These are phyloP conservation scores for Pythium plurisporium DNA, from an alignment of 352 stramenopile species.

Conservation along the genomic window DNA sequence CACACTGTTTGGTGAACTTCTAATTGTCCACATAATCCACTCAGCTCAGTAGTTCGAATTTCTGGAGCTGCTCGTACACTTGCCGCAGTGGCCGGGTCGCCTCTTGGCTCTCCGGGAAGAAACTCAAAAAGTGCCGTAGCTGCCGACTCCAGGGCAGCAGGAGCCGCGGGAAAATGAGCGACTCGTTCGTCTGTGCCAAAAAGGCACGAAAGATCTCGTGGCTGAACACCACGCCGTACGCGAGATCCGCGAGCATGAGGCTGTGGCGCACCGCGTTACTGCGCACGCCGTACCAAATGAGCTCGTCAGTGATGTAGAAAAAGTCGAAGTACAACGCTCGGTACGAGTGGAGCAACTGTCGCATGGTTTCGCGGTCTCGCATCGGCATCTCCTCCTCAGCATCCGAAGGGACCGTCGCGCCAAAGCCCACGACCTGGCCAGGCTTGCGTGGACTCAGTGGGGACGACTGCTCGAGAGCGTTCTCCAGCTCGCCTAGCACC, in stretches of 20 bases:
- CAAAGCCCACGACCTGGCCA: slow-evolving; percentile 4
- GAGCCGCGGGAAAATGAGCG: slow-evolving; percentile 51
- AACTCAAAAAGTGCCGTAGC: slow-evolving; percentile 83
- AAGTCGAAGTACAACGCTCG: slow-evolving; percentile 87
- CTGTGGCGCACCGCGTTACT: slow-evolving; percentile 79
- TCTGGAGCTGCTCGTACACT: slow-evolving; percentile 76
- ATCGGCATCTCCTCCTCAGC: neutral
- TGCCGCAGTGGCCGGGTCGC: slow-evolving; percentile 69
- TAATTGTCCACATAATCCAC: neutral
- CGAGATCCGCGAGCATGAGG: slow-evolving; percentile 74
- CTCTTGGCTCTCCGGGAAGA: slow-evolving; percentile 84
- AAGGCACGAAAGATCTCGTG: slow-evolving; percentile 83
- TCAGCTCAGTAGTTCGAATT: slow-evolving; percentile 41
- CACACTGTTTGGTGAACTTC: neutral
- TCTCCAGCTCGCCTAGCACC: slow-evolving; percentile 61
- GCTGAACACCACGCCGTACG: slow-evolving; percentile 81
- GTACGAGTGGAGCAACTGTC: slow-evolving; percentile 71
- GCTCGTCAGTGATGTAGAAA: slow-evolving; percentile 89
- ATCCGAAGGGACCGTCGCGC: neutral
- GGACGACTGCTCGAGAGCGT: slow-evolving; percentile 56
- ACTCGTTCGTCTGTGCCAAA: slow-evolving; percentile 25
- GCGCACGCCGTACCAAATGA: slow-evolving; percentile 84
- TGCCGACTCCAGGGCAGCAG: slow-evolving; percentile 84
- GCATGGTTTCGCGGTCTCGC: slow-evolving; percentile 39
- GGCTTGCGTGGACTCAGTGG: slow-evolving; percentile 62